Evolutionary conservation across 768 basidiomycete species (phyloP), one percentile per base, ranked within the genome.

Genomic region (Mycena rosella): DNA sequence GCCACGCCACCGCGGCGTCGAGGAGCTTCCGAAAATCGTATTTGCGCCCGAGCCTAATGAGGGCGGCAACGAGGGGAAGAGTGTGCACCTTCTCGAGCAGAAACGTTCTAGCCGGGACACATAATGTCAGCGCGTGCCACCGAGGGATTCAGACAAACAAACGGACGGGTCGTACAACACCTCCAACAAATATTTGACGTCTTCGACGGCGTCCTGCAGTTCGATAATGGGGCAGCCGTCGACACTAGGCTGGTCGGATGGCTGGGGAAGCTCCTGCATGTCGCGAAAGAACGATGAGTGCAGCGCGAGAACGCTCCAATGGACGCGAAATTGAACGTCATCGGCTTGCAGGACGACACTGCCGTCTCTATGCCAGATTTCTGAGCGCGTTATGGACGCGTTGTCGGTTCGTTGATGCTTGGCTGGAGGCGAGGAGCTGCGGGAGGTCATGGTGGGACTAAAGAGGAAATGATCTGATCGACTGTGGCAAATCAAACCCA

Each of bases 211-310:
- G 40, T 63, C 67, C 7, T 24, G 34, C 1, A 63, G 22, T 8
- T 63, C 49, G 10, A 68, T 26, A 5, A 68, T 5, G 5, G 60
- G 60, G 34, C 60, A 62, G 17, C 67, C 67, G 26, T 68, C 60
- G 11, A 63, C 40, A 15, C 32, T 57, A 3, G 47, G 24, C 24
- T 48, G 47, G 24, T 27, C 47, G 22, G 47, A n/a, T 13, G 44
- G 45, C 38, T 72, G 69, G 1, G 76, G 74, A 5, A 75, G 27
- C 0, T 69, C 52, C 22, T 74, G 69, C 75, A 79, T 75, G 44
- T 68, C 70, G 24, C 52, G 53, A 51, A 76, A 78, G 17, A 78
- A 61, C 5, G 78, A 77, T 1, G 78, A 77, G 27, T 72, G 69
- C 17, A 69, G 54, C 13, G 74, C 52, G 2, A 78, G 56, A 1